Percentiles rank a stretch among this genome's conserved stretches.
Conservation (phyloP, 805 yeast genomes). For the Candida insectorum region DNA sequence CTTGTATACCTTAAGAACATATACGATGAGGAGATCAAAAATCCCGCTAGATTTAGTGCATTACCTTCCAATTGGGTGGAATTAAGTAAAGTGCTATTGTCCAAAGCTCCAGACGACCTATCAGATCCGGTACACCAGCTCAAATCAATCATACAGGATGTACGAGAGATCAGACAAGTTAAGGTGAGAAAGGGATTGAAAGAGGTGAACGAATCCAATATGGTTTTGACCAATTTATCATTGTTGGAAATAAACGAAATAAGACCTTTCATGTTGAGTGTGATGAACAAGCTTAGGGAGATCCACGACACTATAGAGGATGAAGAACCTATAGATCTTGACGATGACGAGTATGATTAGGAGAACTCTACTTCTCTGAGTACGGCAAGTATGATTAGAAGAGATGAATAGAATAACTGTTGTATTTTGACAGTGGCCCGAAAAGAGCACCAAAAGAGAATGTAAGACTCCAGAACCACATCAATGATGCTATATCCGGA, state of each 20-base stretch:
- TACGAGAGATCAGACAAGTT: slow-evolving; percentile 76
- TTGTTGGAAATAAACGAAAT: slow-evolving; percentile 84
- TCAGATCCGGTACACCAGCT: slow-evolving; percentile 68
- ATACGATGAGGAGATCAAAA: slow-evolving; percentile 63
- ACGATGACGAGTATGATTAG: slow-evolving; percentile 7
- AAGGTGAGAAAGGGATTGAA: slow-evolving; percentile 79
- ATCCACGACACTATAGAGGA: slow-evolving; percentile 38
- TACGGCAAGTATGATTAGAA: too few relatives aligned
- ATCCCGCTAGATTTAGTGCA: slow-evolving; percentile 57
- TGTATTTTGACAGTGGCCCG: too few relatives aligned
- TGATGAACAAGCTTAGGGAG: slow-evolving; percentile 74
- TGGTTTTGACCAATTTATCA: slow-evolving; percentile 79
- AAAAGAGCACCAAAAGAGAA: too few relatives aligned
- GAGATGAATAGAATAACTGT: too few relatives aligned
- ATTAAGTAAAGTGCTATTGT: slow-evolving; percentile 63
- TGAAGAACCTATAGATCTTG: slow-evolving; percentile 14
- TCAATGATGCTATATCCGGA: too few relatives aligned
- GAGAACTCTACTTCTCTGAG: too few relatives aligned
- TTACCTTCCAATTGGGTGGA: slow-evolving; percentile 93
- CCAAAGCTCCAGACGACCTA: slow-evolving; percentile 75
- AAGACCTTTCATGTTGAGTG: slow-evolving; percentile 73
- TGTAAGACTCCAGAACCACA: too few relatives aligned
- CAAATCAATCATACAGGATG: slow-evolving; percentile 71
- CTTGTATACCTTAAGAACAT: slow-evolving; percentile 48
- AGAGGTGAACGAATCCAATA: slow-evolving; percentile 76